These are phyloP conservation scores for Cystobasidium slooffiae DNA, from an alignment of 1,284 basidiomycete species.

Conservation along the genomic window DNA sequence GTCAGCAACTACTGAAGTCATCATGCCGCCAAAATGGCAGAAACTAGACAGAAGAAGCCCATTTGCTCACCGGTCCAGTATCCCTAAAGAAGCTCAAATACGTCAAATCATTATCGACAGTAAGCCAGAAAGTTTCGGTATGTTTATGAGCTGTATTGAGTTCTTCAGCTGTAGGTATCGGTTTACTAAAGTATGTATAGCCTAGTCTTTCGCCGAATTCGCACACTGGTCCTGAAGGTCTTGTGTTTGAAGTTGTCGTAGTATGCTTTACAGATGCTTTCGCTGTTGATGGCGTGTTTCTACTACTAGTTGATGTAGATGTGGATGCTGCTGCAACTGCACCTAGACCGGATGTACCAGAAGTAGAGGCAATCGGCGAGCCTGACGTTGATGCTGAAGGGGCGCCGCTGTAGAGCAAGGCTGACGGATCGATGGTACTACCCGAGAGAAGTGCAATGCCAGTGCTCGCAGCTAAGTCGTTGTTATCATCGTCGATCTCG, in stretches of 20 bases:
- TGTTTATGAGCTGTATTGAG: constrained; percentile 44
- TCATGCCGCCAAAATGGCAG: neutral
- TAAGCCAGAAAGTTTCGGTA: constrained; percentile 56
- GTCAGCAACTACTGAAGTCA: too few relatives aligned
- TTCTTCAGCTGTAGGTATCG: constrained; percentile 42
- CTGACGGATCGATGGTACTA: constrained; percentile 19
- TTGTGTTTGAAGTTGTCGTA: neutral
- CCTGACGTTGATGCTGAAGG: neutral
- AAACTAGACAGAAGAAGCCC: constrained; percentile 1
- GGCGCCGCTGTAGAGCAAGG: neutral
- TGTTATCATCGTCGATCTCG: constrained; percentile 28
- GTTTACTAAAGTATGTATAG: constrained; percentile 50
- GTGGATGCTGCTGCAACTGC: neutral
- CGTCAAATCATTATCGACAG: constrained; percentile 85
- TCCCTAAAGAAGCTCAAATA: constrained; percentile 95
- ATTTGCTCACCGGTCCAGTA: constrained; percentile 72
- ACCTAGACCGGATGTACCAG: constrained; percentile 7
- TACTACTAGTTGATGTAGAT: neutral
- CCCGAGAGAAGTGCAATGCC: neutral
- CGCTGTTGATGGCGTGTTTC: neutral
- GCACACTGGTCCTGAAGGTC: constrained; percentile 40
- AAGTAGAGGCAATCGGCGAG: constrained; percentile 25
- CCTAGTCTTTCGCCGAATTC: constrained; percentile 47
- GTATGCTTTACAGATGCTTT: neutral
- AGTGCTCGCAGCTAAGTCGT: neutral